Conservation (phyloP, 305 asterid genomes). For the Fraxinus latifolia region DNA sequence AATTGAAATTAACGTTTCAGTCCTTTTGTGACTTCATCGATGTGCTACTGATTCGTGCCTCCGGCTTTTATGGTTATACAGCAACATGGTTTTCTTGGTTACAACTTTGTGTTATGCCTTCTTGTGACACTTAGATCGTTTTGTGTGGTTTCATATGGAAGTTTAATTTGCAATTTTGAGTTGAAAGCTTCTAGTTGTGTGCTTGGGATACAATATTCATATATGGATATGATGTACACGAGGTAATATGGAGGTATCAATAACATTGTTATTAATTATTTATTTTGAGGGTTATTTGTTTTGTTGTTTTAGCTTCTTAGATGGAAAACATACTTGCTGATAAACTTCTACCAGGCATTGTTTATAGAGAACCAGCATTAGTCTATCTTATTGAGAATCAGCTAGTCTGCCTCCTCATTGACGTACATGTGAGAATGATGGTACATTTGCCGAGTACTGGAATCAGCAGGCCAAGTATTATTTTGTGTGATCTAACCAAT, state of each 20-base stretch:
- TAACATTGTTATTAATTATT: background rate
- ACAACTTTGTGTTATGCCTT: background rate
- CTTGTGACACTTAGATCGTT: background rate
- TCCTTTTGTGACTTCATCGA: background rate
- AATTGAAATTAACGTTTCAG: background rate
- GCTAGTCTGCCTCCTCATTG: background rate
- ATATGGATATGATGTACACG: background rate
- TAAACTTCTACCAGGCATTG: background rate
- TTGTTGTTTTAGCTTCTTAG: background rate
- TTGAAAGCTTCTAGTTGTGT: background rate
- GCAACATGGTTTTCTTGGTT: background rate
- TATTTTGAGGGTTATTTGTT: background rate
- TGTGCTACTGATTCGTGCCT: background rate
- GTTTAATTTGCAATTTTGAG: conserved; percentile 11
- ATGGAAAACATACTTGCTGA: background rate
- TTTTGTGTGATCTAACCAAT: background rate
- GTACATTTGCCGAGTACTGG: background rate
- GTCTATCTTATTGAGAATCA: background rate
- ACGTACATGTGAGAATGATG: background rate
- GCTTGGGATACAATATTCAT: background rate
- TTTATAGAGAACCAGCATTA: background rate
- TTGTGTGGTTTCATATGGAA: background rate
- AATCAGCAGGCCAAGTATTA: background rate
- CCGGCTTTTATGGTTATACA: background rate
- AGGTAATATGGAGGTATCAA: background rate